phyloP scores from a whole-genome alignment of 2,329 filamentous ascomycete species.

The Exophiala sp. region DNA sequence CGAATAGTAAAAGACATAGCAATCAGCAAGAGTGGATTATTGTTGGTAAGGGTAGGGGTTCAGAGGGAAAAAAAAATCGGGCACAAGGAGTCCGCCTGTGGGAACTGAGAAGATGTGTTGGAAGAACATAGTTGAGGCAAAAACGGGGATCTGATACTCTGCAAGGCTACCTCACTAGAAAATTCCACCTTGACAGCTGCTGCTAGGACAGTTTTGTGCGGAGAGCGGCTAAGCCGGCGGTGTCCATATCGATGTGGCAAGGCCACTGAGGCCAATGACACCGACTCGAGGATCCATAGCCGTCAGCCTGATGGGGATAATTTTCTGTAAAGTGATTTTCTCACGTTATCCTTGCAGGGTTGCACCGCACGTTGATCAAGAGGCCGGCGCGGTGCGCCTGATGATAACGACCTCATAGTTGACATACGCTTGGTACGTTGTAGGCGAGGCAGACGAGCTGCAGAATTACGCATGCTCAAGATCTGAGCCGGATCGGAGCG shows the following conservation, averaged over 20 bases:
- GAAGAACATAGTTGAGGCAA: background rate
- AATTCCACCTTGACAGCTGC: background rate
- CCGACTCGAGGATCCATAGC: background rate
- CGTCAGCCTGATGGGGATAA: background rate
- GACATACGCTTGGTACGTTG: too few species aligned
- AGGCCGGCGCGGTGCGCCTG: background rate
- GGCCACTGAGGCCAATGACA: background rate
- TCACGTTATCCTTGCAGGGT: background rate
- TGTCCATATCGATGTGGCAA: background rate
- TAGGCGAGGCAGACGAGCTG: too few species aligned
- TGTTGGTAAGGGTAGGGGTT: background rate
- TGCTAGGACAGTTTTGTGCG: background rate
- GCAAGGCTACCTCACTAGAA: conserved; percentile 14
- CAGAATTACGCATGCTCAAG: too few species aligned
- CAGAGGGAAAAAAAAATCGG: conserved; percentile 1
- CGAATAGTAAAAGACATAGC: background rate
- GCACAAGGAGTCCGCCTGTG: background rate
- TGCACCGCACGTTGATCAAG: background rate
- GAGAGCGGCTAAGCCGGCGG: background rate
- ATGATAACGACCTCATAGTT: too few species aligned
- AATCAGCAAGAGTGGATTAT: conserved; percentile 1
- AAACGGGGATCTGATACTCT: conserved; percentile 1
- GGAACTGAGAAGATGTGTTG: background rate
- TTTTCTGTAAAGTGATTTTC: background rate
- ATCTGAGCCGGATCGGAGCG: too few species aligned